These are phyloP conservation scores for Termitomyces sp. DNA, from an alignment of 768 basidiomycete genomes.

Conservation along the genomic window DNA sequence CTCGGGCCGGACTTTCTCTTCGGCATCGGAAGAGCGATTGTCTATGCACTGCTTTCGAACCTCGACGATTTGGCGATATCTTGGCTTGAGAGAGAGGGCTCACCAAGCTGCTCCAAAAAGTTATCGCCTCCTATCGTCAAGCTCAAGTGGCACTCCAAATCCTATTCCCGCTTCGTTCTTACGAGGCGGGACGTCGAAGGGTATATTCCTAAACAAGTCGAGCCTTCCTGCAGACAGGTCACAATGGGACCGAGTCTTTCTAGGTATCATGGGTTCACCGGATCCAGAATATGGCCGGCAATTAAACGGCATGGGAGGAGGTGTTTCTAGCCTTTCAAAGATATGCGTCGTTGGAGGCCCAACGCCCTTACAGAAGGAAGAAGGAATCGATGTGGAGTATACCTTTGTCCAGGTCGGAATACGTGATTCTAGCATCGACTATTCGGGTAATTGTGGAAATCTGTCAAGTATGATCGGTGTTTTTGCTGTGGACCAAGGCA, in stretches of 20 bases:
- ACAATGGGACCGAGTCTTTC: conserved; percentile 58
- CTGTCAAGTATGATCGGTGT: conserved; percentile 68
- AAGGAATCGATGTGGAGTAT: conserved; percentile 59
- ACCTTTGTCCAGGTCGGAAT: conserved; percentile 66
- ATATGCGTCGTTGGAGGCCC: conserved; percentile 59
- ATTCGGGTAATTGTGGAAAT: conserved; percentile 75
- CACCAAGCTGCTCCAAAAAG: neutral
- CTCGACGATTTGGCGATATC: neutral
- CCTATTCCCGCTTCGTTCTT: conserved; percentile 51
- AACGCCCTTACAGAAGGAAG: conserved; percentile 30
- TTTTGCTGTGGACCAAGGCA: conserved; percentile 63
- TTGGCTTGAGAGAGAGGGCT: neutral
- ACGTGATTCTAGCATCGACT: conserved; percentile 54
- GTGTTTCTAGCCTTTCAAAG: conserved; percentile 70
- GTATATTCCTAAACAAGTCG: conserved; percentile 54
- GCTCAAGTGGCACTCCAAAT: conserved; percentile 18
- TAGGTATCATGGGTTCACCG: conserved; percentile 79
- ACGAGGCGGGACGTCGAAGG: conserved; percentile 76
- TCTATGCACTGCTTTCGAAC: neutral
- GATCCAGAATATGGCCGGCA: conserved; percentile 64
- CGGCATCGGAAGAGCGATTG: too few species aligned
- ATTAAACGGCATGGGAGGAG: conserved; percentile 80
- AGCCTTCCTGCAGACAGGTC: conserved; percentile 45
- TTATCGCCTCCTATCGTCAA: neutral
- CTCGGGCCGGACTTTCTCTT: too few species aligned